A percentile compares a stretch with the other conserved stretches of the same genome.
phyloP scores from a whole-genome alignment of 2,329 filamentous ascomycete genomes.

The Sporothrix inflata region DNA sequence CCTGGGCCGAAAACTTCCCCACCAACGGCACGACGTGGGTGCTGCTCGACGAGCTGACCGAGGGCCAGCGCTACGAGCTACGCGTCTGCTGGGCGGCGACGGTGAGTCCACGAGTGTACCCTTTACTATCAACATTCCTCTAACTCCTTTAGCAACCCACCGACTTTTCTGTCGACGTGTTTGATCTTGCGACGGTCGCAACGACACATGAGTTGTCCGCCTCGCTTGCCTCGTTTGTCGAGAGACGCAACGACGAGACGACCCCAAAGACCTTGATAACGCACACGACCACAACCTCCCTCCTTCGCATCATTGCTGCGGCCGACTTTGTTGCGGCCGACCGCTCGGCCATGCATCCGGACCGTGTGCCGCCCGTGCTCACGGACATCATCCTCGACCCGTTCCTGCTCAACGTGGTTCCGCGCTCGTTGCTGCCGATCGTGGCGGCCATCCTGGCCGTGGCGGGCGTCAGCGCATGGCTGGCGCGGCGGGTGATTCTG shows the following conservation, averaged over 20 bases:
- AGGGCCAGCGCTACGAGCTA: slow-evolving; percentile 82
- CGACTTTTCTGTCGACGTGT: slow-evolving; percentile 69
- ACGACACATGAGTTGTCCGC: slow-evolving; percentile 64
- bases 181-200: slow-evolving; percentile 64
- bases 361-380: slow-evolving; percentile 69
- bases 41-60: slow-evolving; percentile 69
- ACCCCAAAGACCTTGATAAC: neutral
- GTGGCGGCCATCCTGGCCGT: slow-evolving; percentile 68
- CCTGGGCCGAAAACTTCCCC: slow-evolving; percentile 53
- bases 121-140: neutral
- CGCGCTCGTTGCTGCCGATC: slow-evolving; percentile 74
- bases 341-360: slow-evolving; percentile 67
- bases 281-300: slow-evolving; percentile 43
- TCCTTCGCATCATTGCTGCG: slow-evolving; percentile 74
- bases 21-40: slow-evolving; percentile 78
- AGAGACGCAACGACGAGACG: neutral
- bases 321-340: slow-evolving; percentile 86
- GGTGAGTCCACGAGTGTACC: slow-evolving; percentile 50
- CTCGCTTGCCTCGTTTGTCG: slow-evolving; percentile 64
- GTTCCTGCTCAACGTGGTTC: slow-evolving; percentile 74
- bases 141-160: slow-evolving; percentile 75
- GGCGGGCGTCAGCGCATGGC: slow-evolving; percentile 50
- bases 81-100: slow-evolving; percentile 92
- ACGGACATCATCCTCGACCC: slow-evolving; percentile 87
- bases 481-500: slow-evolving; percentile 47